phyloP scores from a whole-genome alignment of 306 rosid species.

The Ziziphus jujuba region DNA sequence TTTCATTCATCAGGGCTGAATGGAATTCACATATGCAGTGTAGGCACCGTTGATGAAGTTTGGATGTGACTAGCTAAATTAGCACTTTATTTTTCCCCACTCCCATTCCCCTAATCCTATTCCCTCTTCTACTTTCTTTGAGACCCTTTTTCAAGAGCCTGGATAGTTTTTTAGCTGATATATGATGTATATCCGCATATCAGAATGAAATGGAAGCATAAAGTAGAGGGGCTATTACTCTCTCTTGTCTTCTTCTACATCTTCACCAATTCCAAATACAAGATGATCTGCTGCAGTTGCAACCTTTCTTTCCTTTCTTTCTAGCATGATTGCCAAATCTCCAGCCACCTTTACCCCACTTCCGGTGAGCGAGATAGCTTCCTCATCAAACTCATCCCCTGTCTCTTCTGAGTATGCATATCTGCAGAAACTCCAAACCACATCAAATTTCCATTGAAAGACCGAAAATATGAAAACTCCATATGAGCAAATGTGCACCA shows the following conservation, averaged over 20 bases:
- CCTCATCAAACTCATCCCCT: slow-evolving; percentile 63
- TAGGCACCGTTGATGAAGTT: too few species aligned
- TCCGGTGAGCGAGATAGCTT: slow-evolving; percentile 47
- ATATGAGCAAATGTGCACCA: neutral
- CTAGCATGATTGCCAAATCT: slow-evolving; percentile 45
- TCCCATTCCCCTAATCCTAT: neutral
- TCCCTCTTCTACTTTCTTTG: neutral
- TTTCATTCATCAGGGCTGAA: too few species aligned
- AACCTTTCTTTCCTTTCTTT: slow-evolving; percentile 65
- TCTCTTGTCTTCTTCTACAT: slow-evolving; percentile 67
- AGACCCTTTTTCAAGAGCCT: neutral
- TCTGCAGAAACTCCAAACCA: slow-evolving; percentile 32
- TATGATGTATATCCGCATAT: neutral
- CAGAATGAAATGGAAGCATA: slow-evolving; percentile 7
- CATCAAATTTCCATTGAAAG: neutral
- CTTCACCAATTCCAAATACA: slow-evolving; percentile 53
- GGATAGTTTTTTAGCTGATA: neutral
- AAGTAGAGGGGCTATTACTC: slow-evolving; percentile 29
- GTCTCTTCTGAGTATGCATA: slow-evolving; percentile 66
- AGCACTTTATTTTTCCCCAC: neutral
- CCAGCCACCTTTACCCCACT: slow-evolving; percentile 53
- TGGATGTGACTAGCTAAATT: too few species aligned
- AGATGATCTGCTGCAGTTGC: slow-evolving; percentile 41
- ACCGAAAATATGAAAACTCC: too few species aligned
- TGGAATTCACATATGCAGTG: too few species aligned